A percentile compares a stretch with the other conserved stretches of the same genome.
These are phyloP conservation scores for Coemansia sp. DNA, from an alignment of 192 early-diverging fungal species.

Conservation along the genomic window DNA sequence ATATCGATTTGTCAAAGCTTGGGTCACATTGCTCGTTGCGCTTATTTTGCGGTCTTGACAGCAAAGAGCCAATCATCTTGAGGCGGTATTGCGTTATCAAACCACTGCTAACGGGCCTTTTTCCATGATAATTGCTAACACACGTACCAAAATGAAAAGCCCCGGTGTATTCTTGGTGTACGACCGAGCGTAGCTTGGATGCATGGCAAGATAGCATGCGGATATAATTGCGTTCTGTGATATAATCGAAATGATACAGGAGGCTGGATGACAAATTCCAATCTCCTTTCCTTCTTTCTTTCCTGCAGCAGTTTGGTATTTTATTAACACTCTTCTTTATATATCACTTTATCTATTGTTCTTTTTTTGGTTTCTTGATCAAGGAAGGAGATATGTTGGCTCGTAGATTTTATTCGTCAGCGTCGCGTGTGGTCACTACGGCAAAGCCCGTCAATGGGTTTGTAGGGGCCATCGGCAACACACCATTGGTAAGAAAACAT, in stretches of 20 bases:
- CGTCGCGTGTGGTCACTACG: slow-evolving; percentile 33
- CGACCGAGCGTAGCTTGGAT: too few relatives aligned
- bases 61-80: too few relatives aligned
- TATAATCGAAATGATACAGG: background rate
- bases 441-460: slow-evolving; percentile 65
- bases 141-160: too few relatives aligned
- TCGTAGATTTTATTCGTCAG: slow-evolving; percentile 39
- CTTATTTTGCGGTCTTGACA: too few relatives aligned
- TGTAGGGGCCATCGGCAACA: slow-evolving; percentile 85
- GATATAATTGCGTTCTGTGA: background rate
- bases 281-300: background rate
- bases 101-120: too few relatives aligned
- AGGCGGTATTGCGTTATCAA: too few relatives aligned
- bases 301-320: background rate
- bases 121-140: too few relatives aligned
- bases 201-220: too few relatives aligned
- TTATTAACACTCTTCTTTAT: background rate
- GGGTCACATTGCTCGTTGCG: too few relatives aligned
- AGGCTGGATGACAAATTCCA: background rate
- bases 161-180: too few relatives aligned
- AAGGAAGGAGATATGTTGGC: slow-evolving; percentile 18
- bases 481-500: slow-evolving; percentile 68
- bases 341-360: background rate
- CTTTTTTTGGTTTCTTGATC: background rate
- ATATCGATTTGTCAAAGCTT: too few relatives aligned